phyloP scores from a whole-genome alignment of 345 rosid genomes.

The Salix brachista region DNA sequence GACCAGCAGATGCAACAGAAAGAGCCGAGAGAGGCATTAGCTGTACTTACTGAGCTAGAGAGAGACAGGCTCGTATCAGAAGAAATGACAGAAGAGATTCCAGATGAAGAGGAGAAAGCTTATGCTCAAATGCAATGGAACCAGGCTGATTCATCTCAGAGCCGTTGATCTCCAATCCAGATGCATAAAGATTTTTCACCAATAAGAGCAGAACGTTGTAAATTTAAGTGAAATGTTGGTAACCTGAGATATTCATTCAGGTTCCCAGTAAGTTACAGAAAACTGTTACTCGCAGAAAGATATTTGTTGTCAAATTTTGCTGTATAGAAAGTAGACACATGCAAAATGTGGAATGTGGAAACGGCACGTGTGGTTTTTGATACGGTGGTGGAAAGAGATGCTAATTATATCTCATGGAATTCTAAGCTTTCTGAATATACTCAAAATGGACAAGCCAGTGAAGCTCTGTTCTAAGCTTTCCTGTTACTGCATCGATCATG shows the following conservation, averaged over 20 bases:
- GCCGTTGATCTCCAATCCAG: slow-evolving; percentile 26
- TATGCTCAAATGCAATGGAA: slow-evolving; percentile 70
- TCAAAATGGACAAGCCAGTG: slow-evolving; percentile 46
- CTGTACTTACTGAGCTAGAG: slow-evolving; percentile 36
- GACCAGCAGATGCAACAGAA: slow-evolving; percentile 62
- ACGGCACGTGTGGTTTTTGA: slow-evolving; percentile 46
- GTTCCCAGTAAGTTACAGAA: background rate
- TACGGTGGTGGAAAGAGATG: slow-evolving; percentile 39
- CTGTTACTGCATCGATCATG: slow-evolving; percentile 50
- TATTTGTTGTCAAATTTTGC: background rate
- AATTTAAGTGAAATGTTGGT: background rate
- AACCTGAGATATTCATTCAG: background rate
- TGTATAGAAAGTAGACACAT: background rate
- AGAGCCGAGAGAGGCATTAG: slow-evolving; percentile 65
- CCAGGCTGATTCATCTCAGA: slow-evolving; percentile 60
- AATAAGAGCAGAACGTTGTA: background rate
- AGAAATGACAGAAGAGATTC: slow-evolving; percentile 44
- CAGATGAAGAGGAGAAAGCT: slow-evolving; percentile 60
- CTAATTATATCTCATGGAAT: slow-evolving; percentile 42
- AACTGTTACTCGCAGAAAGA: background rate
- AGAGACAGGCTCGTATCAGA: slow-evolving; percentile 37
- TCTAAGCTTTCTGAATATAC: slow-evolving; percentile 52
- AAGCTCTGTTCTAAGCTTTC: background rate
- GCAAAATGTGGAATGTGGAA: slow-evolving; percentile 37
- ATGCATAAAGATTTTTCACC: slow-evolving; percentile 2